Evolutionary conservation across 805 yeast species (phyloP).

Genomic region (Candida hispaniensis): DNA sequence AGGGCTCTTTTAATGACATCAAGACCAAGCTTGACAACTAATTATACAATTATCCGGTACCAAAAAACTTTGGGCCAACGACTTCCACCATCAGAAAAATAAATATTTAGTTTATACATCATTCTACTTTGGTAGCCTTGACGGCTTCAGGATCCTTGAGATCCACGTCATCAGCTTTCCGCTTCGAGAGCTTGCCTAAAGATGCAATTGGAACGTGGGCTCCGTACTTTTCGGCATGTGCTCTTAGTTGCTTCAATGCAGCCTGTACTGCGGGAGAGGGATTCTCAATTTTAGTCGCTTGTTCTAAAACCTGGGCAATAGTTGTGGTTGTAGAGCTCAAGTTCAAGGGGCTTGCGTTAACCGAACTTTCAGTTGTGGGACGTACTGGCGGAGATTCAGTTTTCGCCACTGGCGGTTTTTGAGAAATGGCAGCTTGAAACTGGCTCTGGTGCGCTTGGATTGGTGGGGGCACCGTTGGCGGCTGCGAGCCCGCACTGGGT

Average conservation of each 20-base stretch:
- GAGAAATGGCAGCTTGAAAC: too few relatives aligned
- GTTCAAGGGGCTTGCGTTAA: too few relatives aligned
- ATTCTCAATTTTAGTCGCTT: conserved; percentile 30
- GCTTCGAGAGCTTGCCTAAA: conserved; percentile 12
- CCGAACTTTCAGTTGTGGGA: too few relatives aligned
- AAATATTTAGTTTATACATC: conserved; percentile 13
- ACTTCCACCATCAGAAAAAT: conserved; percentile 14
- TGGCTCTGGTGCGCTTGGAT: too few relatives aligned
- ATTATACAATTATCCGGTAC: too few relatives aligned
- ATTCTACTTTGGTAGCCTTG: conserved; percentile 7
- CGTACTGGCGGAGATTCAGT: too few relatives aligned
- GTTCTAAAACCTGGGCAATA: conserved; percentile 28
- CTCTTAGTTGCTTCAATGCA: conserved; percentile 29
- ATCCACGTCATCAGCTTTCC: conserved; percentile 10
- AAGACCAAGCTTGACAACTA: conserved; percentile 12
- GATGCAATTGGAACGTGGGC: conserved; percentile 15
- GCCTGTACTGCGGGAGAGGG: conserved; percentile 29
- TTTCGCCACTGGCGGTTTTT: too few relatives aligned
- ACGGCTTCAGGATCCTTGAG: conserved; percentile 5
- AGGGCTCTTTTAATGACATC: conserved; percentile 81
- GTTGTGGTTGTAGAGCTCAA: conserved; percentile 19
- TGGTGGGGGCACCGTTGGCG: too few relatives aligned
- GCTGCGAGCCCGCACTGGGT: too few relatives aligned
- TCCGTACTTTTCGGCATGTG: conserved; percentile 23
- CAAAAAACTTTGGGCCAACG: too few relatives aligned